Conservation (phyloP, 2,329 filamentous ascomycete genomes). For the Exophiala mesophila region DNA sequence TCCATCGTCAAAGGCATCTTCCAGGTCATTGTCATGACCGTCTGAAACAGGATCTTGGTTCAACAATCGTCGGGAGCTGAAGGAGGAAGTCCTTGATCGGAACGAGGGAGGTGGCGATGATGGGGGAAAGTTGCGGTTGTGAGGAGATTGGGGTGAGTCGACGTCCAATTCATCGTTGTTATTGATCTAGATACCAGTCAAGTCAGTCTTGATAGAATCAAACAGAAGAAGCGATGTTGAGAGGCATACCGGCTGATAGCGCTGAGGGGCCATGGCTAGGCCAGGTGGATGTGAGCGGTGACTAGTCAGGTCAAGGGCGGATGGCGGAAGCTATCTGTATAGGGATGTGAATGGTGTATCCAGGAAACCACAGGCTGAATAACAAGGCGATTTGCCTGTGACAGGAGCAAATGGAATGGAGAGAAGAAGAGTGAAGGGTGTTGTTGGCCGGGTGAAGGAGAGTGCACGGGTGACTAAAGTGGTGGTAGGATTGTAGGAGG, state of each 20-base stretch:
- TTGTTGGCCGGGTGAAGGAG: conserved; percentile 14
- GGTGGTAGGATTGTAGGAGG: conserved; percentile 25
- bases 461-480: conserved; percentile 18
- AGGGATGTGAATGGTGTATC: neutral
- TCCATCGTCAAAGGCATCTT: conserved; percentile 85
- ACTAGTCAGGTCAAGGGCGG: conserved; percentile 39
- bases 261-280: conserved; percentile 44
- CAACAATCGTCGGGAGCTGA: conserved; percentile 49
- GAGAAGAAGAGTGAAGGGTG: conserved; percentile 11
- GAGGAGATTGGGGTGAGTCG: conserved; percentile 24
- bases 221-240: no score
- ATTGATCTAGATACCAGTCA: conserved; percentile 34
- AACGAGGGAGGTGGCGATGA: conserved; percentile 67
- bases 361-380: neutral
- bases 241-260: conserved; percentile 43
- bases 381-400: neutral
- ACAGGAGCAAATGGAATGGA: no score
- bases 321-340: neutral
- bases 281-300: conserved; percentile 36
- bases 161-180: conserved; percentile 39
- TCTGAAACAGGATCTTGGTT: conserved; percentile 47
- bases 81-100: conserved; percentile 74
- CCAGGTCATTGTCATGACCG: conserved; percentile 72
- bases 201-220: no score
- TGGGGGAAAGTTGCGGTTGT: conserved; percentile 31